A percentile compares a stretch with the other conserved stretches of the same genome.
Conservation (phyloP, 495 filamentous ascomycete genomes). For the Neurospora sp. region DNA sequence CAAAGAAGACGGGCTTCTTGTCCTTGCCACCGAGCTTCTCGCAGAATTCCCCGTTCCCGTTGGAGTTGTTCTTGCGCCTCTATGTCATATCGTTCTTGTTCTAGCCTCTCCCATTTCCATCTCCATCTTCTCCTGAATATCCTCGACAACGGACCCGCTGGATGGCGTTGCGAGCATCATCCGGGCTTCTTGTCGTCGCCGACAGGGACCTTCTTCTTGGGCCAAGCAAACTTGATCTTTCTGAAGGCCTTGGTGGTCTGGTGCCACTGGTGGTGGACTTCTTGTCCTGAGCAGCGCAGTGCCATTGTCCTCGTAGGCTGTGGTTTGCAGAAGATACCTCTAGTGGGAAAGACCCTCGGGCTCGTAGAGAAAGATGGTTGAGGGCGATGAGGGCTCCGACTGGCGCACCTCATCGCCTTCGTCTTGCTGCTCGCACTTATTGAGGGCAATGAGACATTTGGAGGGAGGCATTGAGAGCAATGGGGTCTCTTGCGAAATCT, state of each 20-base stretch:
- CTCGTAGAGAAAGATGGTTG: conserved; percentile 42
- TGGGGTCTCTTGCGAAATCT: background rate
- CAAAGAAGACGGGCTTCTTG: conserved; percentile 85
- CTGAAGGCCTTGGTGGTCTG: conserved; percentile 68
- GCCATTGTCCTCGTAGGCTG: too few relatives aligned
- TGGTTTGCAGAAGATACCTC: too few relatives aligned
- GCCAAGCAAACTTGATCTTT: conserved; percentile 57
- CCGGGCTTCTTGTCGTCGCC: background rate
- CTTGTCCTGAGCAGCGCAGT: conserved; percentile 38
- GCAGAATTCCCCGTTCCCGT: conserved; percentile 34
- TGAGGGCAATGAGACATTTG: too few relatives aligned
- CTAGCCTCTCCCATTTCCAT: conserved; percentile 45
- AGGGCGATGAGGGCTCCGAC: conserved; percentile 24
- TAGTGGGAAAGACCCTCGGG: too few relatives aligned
- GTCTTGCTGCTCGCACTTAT: conserved; percentile 24
- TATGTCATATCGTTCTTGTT: too few relatives aligned
- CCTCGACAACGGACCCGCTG: background rate
- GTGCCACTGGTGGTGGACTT: conserved; percentile 94
- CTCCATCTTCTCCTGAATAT: conserved; percentile 1
- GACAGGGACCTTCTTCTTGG: conserved; percentile 59
- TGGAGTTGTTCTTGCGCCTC: too few relatives aligned
- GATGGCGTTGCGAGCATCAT: background rate
- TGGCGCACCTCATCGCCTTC: conserved; percentile 45
- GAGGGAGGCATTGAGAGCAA: too few relatives aligned
- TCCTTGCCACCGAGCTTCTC: conserved; percentile 37